Percentiles rank a stretch among this genome's conserved stretches.
Evolutionary conservation across 225 moss, liverwort and hornwort species (phyloP).

Genomic region (Climacium dendroides): DNA sequence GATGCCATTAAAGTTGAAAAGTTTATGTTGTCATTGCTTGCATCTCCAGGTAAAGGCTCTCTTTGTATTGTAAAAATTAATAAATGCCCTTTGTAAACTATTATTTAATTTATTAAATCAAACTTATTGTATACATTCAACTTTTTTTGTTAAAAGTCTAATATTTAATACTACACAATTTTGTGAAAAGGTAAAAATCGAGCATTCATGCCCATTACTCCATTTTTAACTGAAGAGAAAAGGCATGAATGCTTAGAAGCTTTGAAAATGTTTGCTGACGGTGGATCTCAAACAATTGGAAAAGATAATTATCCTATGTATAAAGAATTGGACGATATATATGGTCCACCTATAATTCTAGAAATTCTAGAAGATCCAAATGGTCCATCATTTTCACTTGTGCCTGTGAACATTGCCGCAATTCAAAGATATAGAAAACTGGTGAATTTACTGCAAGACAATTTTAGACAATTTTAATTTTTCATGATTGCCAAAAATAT

Average conservation of each 20-base stretch:
- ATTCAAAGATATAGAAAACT: slow-evolving; percentile 52
- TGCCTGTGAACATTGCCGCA: background rate
- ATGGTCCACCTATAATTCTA: slow-evolving; percentile 6
- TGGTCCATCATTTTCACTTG: background rate
- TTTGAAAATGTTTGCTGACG: slow-evolving; percentile 31
- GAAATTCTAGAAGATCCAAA: background rate
- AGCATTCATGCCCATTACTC: slow-evolving; percentile 26
- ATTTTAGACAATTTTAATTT: background rate
- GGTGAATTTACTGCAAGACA: background rate
- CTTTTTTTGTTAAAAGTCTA: background rate
- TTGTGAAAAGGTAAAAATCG: background rate
- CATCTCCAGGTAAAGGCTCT: slow-evolving; percentile 32
- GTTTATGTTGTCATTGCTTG: slow-evolving; percentile 36
- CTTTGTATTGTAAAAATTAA: background rate
- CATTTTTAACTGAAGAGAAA: slow-evolving; percentile 36
- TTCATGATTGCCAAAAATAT: background rate
- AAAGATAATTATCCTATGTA: background rate
- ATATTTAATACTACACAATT: background rate
- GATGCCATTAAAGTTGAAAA: slow-evolving; percentile 34
- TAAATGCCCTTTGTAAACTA: background rate
- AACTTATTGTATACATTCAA: background rate
- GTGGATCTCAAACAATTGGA: background rate
- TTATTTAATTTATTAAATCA: background rate
- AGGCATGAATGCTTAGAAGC: slow-evolving; percentile 29
- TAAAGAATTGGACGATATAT: slow-evolving; percentile 26